phyloP scores from a whole-genome alignment of 257 asterid genomes.

The Salvia hispanica region DNA sequence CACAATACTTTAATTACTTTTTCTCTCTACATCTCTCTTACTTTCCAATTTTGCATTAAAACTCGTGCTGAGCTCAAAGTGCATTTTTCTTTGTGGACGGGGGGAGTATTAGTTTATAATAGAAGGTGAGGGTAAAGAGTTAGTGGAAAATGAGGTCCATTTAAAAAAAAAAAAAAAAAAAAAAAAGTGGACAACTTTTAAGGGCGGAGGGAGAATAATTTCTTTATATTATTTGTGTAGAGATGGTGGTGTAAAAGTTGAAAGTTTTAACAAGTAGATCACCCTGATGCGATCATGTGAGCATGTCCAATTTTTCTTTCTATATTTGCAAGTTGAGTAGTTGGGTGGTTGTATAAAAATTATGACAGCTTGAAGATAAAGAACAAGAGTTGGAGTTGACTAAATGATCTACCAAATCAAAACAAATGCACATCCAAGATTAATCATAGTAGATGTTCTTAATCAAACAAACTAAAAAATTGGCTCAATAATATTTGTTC shows the following conservation, averaged over 20 bases:
- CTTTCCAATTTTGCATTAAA: too few relatives aligned
- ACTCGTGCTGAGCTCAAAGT: too few relatives aligned
- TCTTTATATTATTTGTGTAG: background rate
- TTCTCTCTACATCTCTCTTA: too few relatives aligned
- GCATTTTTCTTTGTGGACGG: too few relatives aligned
- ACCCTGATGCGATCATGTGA: constrained; percentile 1
- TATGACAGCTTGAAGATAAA: constrained; percentile 1
- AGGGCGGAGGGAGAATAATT: too few relatives aligned
- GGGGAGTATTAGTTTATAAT: too few relatives aligned
- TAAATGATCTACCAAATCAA: background rate
- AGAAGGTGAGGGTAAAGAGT: too few relatives aligned
- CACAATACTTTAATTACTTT: too few relatives aligned
- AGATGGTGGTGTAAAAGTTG: background rate
- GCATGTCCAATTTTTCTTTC: background rate
- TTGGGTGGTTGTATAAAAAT: background rate
- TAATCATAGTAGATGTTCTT: background rate
- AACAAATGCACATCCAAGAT: background rate
- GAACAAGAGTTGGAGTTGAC: background rate
- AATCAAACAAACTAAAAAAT: background rate
- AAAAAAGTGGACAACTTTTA: too few relatives aligned
- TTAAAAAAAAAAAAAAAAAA: too few relatives aligned
- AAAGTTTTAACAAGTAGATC: constrained; percentile 16
- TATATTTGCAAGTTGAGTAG: background rate
- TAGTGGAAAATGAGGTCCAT: too few relatives aligned
- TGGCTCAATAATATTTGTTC: background rate